phyloP scores from a whole-genome alignment of 805 yeast species.

The Kazachstania psychrophila region DNA sequence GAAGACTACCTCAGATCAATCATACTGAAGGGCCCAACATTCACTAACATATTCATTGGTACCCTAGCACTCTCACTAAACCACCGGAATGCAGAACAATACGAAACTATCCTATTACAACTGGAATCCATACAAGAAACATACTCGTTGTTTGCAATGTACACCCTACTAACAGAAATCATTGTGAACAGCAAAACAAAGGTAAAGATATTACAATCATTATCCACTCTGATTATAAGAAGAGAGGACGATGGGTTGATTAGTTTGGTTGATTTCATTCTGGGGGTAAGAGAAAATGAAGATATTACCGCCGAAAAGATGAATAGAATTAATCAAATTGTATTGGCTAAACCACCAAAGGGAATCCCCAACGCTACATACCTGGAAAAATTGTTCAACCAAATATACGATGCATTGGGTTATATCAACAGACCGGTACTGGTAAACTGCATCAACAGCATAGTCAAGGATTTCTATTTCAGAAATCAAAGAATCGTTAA shows the following conservation, averaged over 20 bases:
- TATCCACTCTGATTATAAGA: slow-evolving; percentile 46
- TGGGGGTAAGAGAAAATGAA: slow-evolving; percentile 69
- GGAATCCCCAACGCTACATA: slow-evolving; percentile 40
- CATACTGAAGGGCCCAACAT: slow-evolving; percentile 57
- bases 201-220: slow-evolving; percentile 36
- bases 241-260: slow-evolving; percentile 61
- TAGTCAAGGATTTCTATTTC: slow-evolving; percentile 43
- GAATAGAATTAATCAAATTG: slow-evolving; percentile 54
- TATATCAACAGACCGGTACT: slow-evolving; percentile 53
- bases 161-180: slow-evolving; percentile 47
- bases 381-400: slow-evolving; percentile 50
- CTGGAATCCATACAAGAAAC: slow-evolving; percentile 49
- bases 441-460: slow-evolving; percentile 45
- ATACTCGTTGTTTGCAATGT: slow-evolving; percentile 52
- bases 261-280: slow-evolving; percentile 63
- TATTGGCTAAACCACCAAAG: slow-evolving; percentile 66
- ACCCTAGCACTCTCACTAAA: slow-evolving; percentile 28
- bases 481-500: slow-evolving; percentile 41
- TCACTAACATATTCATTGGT: slow-evolving; percentile 47
- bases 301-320: slow-evolving; percentile 52
- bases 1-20: slow-evolving; percentile 29
- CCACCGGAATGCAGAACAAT: slow-evolving; percentile 27
- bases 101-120: slow-evolving; percentile 12
- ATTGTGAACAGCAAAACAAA: slow-evolving; percentile 41
- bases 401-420: slow-evolving; percentile 50